A percentile compares a stretch with the other conserved stretches of the same genome.
Evolutionary conservation across 805 yeast genomes (phyloP).

Genomic region (Jamesozyma jinghongensis): DNA sequence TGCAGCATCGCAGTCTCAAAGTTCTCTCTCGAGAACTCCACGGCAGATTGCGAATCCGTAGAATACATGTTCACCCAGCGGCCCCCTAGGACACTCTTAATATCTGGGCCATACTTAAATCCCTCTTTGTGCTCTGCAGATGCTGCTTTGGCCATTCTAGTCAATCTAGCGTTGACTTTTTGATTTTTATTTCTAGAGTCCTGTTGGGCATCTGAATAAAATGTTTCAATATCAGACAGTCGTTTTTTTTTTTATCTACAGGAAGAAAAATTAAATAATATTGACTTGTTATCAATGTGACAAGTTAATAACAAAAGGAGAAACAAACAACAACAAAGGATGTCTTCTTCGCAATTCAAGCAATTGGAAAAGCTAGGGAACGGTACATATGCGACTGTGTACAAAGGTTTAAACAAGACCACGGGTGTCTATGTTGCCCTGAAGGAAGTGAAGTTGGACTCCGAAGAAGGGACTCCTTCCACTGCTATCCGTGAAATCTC

Average conservation of each 20-base stretch:
- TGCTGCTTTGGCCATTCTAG: conserved; percentile 3
- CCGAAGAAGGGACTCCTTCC: conserved; percentile 98
- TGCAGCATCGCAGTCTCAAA: conserved; percentile 72
- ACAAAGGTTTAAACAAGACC: conserved; percentile 87
- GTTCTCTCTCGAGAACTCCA: conserved; percentile 34
- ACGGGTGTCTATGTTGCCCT: conserved; percentile 92
- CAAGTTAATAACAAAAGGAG: not conserved
- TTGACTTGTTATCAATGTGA: not conserved
- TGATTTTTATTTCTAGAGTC: too few species aligned
- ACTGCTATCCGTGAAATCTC: conserved; percentile 97
- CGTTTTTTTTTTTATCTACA: not conserved
- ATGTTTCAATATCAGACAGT: too few species aligned
- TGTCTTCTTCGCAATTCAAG: conserved; percentile 28
- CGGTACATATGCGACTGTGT: conserved; percentile 95
- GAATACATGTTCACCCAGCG: conserved; percentile 24
- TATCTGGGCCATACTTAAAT: conserved; percentile 8
- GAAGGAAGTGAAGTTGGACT: conserved; percentile 89
- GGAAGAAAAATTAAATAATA: not conserved
- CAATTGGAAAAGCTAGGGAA: conserved; percentile 33
- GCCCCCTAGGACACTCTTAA: conserved; percentile 20
- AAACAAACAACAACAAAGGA: not conserved
- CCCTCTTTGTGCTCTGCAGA: conserved; percentile 10
- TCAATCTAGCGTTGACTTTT: not conserved
- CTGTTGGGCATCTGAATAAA: too few species aligned
- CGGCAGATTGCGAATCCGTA: conserved; percentile 7